Evolutionary conservation across 2,329 filamentous ascomycete genomes (phyloP).

Genomic region (Fusarium foetens): DNA sequence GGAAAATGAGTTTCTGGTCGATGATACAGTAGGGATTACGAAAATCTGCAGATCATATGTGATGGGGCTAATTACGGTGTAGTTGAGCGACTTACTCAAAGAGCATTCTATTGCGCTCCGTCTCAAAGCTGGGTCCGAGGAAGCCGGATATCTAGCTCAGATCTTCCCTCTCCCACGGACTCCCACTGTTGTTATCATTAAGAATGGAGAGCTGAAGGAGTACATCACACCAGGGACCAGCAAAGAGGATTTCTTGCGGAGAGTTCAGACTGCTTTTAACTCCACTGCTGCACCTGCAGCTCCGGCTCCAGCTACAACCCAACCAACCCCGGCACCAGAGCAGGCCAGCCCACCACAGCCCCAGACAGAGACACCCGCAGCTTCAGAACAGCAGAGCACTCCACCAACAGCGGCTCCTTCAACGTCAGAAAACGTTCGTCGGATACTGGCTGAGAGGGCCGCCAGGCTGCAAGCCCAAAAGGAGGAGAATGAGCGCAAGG

Average conservation of each 20-base stretch:
- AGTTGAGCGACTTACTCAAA: conserved; percentile 67
- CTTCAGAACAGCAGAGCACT: conserved; percentile 29
- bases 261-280: conserved; percentile 50
- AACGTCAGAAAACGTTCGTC: conserved; percentile 49
- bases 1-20: conserved; percentile 75
- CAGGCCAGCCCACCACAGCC: conserved; percentile 29
- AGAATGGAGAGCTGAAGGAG: conserved; percentile 80
- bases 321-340: conserved; percentile 25
- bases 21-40: conserved; percentile 60
- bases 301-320: background rate
- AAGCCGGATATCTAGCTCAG: conserved; percentile 82
- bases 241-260: conserved; percentile 72
- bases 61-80: conserved; percentile 27
- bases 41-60: background rate
- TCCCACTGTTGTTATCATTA: conserved; percentile 84
- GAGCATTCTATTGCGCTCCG: conserved; percentile 75
- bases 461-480: conserved; percentile 56
- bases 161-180: conserved; percentile 83
- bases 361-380: conserved; percentile 32
- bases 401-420: conserved; percentile 36
- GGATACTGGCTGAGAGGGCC: conserved; percentile 62
- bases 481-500: conserved; percentile 57
- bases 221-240: conserved; percentile 74
- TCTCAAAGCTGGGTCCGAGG: conserved; percentile 76
- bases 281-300: conserved; percentile 34